Evolutionary conservation across 257 asterid species (phyloP), one percentile per base, ranked within the genome.

Genomic region (Thymus mandschuricus): DNA sequence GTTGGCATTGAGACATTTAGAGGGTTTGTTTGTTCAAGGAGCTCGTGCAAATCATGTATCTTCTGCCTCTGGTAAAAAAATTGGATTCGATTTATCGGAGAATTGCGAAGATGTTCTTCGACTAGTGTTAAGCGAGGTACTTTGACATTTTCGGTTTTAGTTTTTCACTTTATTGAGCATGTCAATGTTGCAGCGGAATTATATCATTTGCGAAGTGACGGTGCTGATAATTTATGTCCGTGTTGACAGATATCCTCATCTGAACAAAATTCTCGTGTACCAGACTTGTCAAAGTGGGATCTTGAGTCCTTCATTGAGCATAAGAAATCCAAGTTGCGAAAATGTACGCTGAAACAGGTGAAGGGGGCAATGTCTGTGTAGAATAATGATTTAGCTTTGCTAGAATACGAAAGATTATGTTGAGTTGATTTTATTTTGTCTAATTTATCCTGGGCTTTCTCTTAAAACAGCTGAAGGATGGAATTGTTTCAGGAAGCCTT

Each of bases 401-500:
- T 49, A 70, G 51, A 60, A 71, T 59, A 3, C 60, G 31, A 33
- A 60, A 51, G 38, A 61, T 49, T 12, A 28, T 58, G 40, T 51
- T 38, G 55, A 38, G 34, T 71, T 5, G 33, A 50, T 45, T 65
- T 46, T 12, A 46, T 31, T 30, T 30, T 45, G 58, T 65, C 70
- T 65, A 46, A 45, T 30, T 65, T 64, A 8, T 12, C 12, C 13
- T 8, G 11, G 15, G 2, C 8, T 6, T 30, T 11, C 5, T 31
- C 30, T 7, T 29, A 29, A 46, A 65, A 30, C 70, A 65, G 70
- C 58, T 65, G 30, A 65, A 65, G 70, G 70, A 65, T 74, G 87
- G 79, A 52, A 73, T 85, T 76, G 80, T 83, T 55, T 66, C 78
- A 30, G 83, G 85, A 46, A 76, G 72, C 11, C 70, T 69, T 76